phyloP scores from a whole-genome alignment of 2,329 filamentous ascomycete species.

The Claviceps sp. region DNA sequence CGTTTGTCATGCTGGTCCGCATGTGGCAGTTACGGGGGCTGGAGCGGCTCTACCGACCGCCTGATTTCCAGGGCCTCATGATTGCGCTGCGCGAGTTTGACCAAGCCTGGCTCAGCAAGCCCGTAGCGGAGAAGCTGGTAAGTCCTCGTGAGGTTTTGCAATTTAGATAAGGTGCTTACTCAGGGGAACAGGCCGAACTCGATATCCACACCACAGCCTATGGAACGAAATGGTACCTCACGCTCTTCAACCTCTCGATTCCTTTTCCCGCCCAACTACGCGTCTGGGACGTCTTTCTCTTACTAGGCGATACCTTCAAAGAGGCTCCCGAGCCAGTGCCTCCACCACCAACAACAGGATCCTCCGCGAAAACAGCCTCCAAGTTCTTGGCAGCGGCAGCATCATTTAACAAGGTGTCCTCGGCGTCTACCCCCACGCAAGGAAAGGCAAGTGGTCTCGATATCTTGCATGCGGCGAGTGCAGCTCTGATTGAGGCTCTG shows the following conservation, averaged over 20 bases:
- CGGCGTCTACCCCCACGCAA: conserved; percentile 3
- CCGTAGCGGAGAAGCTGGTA: conserved; percentile 70
- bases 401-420: conserved; percentile 2
- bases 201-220: conserved; percentile 82
- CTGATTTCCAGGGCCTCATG: conserved; percentile 76
- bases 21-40: conserved; percentile 84
- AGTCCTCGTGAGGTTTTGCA: conserved; percentile 20
- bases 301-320: conserved; percentile 46
- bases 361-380: not conserved
- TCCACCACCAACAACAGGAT: not conserved
- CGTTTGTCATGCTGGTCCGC: conserved; percentile 93
- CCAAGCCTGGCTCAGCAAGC: conserved; percentile 66
- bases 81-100: conserved; percentile 76
- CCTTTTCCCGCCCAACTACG: conserved; percentile 88
- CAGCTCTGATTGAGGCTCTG: conserved; percentile 81
- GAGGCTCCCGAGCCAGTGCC: not conserved
- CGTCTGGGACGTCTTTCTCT: conserved; percentile 96
- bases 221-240: conserved; percentile 93
- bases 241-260: conserved; percentile 91
- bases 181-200: conserved; percentile 48
- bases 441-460: conserved; percentile 46
- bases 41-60: conserved; percentile 63
- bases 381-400: too few species aligned
- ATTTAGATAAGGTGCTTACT: too few species aligned
- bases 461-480: conserved; percentile 77